These are phyloP conservation scores for Hypoxylon fuscum DNA, from an alignment of 495 filamentous ascomycete species.

Conservation along the genomic window DNA sequence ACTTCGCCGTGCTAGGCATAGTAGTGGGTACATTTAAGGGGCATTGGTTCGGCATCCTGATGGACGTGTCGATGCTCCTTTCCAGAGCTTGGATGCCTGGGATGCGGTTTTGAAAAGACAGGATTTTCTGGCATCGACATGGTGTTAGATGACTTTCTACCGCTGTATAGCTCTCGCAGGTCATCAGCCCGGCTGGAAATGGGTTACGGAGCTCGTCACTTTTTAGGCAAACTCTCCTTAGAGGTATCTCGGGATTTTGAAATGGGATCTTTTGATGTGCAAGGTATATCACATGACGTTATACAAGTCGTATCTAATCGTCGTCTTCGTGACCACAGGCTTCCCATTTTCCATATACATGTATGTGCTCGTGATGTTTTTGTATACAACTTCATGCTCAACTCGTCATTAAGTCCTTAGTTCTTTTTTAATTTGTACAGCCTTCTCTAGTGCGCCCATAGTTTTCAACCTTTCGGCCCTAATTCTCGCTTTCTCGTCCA, in stretches of 20 bases:
- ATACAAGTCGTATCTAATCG: slow-evolving; percentile 1
- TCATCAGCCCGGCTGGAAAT: no score
- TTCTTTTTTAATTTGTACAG: slow-evolving; percentile 2
- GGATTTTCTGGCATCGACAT: no score
- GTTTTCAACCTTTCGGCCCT: slow-evolving; percentile 37
- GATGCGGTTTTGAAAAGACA: no score
- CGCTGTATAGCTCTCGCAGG: no score
- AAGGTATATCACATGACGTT: neutral
- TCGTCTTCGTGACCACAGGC: neutral
- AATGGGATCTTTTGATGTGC: slow-evolving; percentile 3
- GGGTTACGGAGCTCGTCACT: no score
- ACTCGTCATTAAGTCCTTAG: neutral
- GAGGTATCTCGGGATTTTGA: neutral
- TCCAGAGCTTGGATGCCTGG: no score
- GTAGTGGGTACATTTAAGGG: no score
- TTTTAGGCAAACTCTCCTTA: no score
- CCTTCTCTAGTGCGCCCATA: slow-evolving; percentile 23
- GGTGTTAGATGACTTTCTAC: no score
- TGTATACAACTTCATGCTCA: slow-evolving; percentile 2
- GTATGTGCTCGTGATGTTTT: neutral
- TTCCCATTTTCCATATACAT: neutral
- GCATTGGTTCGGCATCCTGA: no score
- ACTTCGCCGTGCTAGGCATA: no score
- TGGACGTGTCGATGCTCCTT: no score
- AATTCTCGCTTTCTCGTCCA: slow-evolving; percentile 38